Evolutionary conservation across 768 basidiomycete genomes (phyloP).

Genomic region (Tylopilus felleus): DNA sequence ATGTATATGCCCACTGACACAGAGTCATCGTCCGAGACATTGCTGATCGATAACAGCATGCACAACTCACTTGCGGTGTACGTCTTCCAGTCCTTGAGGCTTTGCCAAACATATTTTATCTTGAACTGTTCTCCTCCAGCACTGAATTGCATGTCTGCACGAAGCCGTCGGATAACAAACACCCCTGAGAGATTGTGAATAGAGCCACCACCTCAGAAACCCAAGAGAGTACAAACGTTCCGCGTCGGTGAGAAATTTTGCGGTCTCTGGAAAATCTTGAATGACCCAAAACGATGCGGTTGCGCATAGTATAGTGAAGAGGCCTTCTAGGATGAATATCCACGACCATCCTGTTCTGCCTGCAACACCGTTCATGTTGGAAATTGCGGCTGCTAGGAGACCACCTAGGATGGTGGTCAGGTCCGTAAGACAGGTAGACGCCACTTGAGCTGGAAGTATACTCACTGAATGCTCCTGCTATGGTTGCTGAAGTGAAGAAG

Average conservation of each 20-base stretch:
- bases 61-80: constrained; percentile 58
- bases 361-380: constrained; percentile 67
- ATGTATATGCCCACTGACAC: constrained; percentile 62
- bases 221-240: constrained; percentile 45
- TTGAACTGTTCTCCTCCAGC: constrained; percentile 58
- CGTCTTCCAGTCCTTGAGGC: constrained; percentile 69
- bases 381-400: constrained; percentile 61
- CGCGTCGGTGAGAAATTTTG: constrained; percentile 61
- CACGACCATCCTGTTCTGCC: constrained; percentile 64
- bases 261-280: constrained; percentile 74
- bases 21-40: neutral
- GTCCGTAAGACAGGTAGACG: neutral
- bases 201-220: neutral
- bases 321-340: constrained; percentile 75
- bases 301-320: constrained; percentile 60
- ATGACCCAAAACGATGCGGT: constrained; percentile 68
- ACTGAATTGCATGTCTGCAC: constrained; percentile 61
- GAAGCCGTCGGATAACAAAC: constrained; percentile 61
- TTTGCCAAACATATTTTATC: constrained; percentile 54
- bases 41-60: constrained; percentile 1
- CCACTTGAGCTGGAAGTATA: neutral
- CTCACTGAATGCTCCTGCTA: constrained; percentile 72
- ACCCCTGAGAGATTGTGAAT: constrained; percentile 38
- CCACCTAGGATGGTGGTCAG: constrained; percentile 43
- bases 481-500: constrained; percentile 79